phyloP scores from a whole-genome alignment of 805 yeast species.

The Hyphopichia homilentoma region DNA sequence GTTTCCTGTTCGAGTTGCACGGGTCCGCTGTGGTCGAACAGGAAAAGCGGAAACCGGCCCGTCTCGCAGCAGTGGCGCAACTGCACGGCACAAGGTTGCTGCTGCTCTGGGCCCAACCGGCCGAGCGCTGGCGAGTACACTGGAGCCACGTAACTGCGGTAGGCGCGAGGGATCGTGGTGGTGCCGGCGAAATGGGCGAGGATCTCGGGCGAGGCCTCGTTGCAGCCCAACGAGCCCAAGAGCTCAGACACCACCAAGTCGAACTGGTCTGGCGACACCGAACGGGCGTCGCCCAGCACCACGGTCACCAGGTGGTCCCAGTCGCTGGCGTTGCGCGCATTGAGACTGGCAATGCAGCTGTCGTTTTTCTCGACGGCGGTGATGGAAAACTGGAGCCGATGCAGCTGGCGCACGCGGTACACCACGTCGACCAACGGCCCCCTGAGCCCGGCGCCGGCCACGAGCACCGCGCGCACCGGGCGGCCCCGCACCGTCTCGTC shows the following conservation, averaged over 20 bases:
- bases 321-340: slow-evolving; percentile 41
- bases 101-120: no score
- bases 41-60: no score
- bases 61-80: no score
- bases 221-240: slow-evolving; percentile 89
- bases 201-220: slow-evolving; percentile 86
- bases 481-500: slow-evolving; percentile 41
- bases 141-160: slow-evolving; percentile 64
- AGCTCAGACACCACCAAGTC: slow-evolving; percentile 76
- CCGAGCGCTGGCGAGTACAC: no score
- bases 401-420: no score
- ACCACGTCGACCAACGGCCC: slow-evolving; percentile 68
- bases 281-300: slow-evolving; percentile 56
- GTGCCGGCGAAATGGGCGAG: slow-evolving; percentile 34
- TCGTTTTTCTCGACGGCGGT: slow-evolving; percentile 70
- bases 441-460: slow-evolving; percentile 87
- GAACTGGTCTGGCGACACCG: slow-evolving; percentile 28
- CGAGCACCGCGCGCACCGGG: slow-evolving; percentile 36
- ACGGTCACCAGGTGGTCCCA: slow-evolving; percentile 57
- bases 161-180: slow-evolving; percentile 42
- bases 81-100: no score
- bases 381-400: background rate
- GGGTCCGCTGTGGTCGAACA: no score
- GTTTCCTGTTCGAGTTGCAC: no score
- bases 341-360: slow-evolving; percentile 51